Evolutionary conservation across 148 eudicot genomes (phyloP).

Genomic region (Rhododendron vialii): DNA sequence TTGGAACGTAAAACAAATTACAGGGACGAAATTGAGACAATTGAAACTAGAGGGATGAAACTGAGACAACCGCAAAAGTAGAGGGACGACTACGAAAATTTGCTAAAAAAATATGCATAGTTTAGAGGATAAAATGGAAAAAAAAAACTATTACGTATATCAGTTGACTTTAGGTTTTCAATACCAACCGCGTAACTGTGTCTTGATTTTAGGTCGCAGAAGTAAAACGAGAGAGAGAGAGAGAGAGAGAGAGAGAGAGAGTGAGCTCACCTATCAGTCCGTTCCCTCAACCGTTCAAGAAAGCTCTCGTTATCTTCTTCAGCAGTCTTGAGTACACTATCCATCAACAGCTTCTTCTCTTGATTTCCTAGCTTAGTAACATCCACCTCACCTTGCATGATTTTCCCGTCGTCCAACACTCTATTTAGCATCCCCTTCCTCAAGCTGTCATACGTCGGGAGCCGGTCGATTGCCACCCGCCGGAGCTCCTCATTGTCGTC

Average conservation of each 20-base stretch:
- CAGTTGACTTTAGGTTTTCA: no score
- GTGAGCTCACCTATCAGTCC: slow-evolving; percentile 29
- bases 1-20: no score
- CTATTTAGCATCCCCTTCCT: slow-evolving; percentile 33
- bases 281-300: slow-evolving; percentile 34
- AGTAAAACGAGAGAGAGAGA: neutral
- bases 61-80: no score
- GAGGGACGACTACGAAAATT: no score
- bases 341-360: slow-evolving; percentile 35
- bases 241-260: slow-evolving; percentile 3
- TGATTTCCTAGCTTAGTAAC: slow-evolving; percentile 32
- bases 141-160: no score
- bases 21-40: no score
- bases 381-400: slow-evolving; percentile 34
- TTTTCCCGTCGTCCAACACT: slow-evolving; percentile 35
- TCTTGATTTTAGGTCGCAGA: no score
- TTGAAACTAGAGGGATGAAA: no score
- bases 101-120: no score
- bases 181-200: no score
- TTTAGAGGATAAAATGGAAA: no score
- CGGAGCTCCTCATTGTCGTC: slow-evolving; percentile 27
- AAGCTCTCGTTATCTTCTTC: slow-evolving; percentile 48
- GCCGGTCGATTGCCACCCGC: slow-evolving; percentile 33
- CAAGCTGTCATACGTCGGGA: slow-evolving; percentile 40
- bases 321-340: slow-evolving; percentile 30